Evolutionary conservation across 768 basidiomycete species (phyloP), one percentile per base, ranked within the genome.

Genomic region (Suillus occidentalis): DNA sequence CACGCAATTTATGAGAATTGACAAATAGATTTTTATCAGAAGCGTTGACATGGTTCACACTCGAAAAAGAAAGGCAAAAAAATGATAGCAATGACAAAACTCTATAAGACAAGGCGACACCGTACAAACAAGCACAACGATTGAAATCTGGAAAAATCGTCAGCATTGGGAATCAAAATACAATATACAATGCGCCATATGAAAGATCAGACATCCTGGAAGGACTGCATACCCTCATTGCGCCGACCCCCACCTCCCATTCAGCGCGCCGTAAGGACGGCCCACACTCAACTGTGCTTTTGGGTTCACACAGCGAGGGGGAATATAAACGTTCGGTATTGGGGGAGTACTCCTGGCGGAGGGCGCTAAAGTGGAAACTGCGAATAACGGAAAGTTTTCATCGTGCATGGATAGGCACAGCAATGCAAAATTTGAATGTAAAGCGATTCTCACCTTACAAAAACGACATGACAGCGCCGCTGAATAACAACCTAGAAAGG

Each of bases 161-260:
- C 0, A 37, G 76, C 9, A 75, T 67, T 31, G 20, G 4, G 0
- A 34, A 13, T 9, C 8, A 39, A 43, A 9, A 62, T 0, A 18
- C n/a, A 58, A 61, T 60, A 67, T 66, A 57, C 45, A 72, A 69
- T 73, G 70, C 68, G 75, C 70, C 75, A 55, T 60, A 3, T 36
- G 12, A 77, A 71, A 73, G 78, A 77, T 91, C 90, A 91, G 90
- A 91, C 90, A 92, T 91, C 89, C 90, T 89, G 89, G 89, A 92
- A 90, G 90, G 86, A 87, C 82, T 77, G 34, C 71, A 70, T 77
- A 75, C 89, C 82, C 87, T 82, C 90, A 92, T 85, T 74, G 80
- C 79, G 82, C 81, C 89, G 75, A 89, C 89, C 89, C 84, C 86
- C 85, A 80, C 85, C 82, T 89, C 74, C 80, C 84, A 81, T 81